Conservation (phyloP, 2,329 filamentous ascomycete species). For the Penicillium corylophilum region DNA sequence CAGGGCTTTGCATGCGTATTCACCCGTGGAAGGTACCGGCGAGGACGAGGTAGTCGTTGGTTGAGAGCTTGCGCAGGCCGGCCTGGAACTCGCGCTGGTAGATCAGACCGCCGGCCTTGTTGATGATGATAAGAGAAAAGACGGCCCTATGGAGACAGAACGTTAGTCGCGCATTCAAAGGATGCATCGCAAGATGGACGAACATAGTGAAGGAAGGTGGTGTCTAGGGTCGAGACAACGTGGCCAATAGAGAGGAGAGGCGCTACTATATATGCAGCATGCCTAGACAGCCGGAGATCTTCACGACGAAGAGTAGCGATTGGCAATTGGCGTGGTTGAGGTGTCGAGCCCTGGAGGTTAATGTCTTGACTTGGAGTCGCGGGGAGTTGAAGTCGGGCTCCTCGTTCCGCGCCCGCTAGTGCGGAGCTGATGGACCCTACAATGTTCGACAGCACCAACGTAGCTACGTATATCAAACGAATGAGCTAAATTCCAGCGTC, state of each 20-base stretch:
- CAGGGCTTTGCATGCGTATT: conserved; percentile 12
- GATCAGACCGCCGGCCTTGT: conserved; percentile 94
- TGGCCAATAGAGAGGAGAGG: conserved; percentile 6
- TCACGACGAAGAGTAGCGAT: neutral
- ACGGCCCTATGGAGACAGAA: conserved; percentile 69
- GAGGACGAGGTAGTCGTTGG: conserved; percentile 95
- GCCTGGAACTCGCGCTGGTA: conserved; percentile 94
- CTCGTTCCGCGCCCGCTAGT: neutral
- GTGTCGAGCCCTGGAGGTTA: neutral
- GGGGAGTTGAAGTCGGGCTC: conserved; percentile 3
- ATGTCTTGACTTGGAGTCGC: neutral
- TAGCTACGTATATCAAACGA: neutral
- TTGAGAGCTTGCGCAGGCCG: conserved; percentile 80
- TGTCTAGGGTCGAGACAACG: conserved; percentile 7
- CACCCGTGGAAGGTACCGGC: conserved; percentile 97
- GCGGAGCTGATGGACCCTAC: neutral
- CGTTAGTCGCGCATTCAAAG: conserved; percentile 7
- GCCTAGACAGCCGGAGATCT: neutral
- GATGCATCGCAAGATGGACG: conserved; percentile 1
- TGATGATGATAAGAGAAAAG: conserved; percentile 94
- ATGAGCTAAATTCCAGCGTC: no score
- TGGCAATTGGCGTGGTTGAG: neutral
- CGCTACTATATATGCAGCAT: conserved; percentile 13
- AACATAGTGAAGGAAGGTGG: conserved; percentile 20
- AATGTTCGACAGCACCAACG: neutral